phyloP scores from a whole-genome alignment of 306 rosid species.

The Cucurbita maxima region DNA sequence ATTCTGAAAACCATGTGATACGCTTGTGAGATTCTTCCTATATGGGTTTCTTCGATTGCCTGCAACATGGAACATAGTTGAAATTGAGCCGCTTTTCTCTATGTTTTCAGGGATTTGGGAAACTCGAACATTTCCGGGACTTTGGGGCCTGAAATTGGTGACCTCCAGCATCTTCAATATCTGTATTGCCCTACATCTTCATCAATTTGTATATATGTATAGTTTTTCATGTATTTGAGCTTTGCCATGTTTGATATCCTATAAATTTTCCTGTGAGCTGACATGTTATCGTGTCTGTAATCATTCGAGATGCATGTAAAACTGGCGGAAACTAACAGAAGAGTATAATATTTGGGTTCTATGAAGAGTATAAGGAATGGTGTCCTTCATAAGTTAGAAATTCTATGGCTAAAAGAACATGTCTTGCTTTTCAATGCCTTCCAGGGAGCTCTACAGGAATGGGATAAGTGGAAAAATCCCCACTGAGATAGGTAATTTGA shows the following conservation, averaged over 20 bases:
- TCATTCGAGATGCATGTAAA: background rate
- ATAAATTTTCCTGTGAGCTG: background rate
- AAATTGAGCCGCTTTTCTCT: conserved; percentile 3
- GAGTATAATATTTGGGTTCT: background rate
- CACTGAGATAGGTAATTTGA: conserved; percentile 53
- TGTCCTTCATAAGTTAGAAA: background rate
- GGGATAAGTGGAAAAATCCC: conserved; percentile 65
- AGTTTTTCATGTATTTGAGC: background rate
- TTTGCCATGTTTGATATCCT: background rate
- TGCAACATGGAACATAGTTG: background rate
- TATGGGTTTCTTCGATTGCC: background rate
- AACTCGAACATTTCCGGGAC: conserved; percentile 74
- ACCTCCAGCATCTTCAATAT: conserved; percentile 64
- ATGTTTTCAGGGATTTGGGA: conserved; percentile 81
- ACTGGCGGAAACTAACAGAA: background rate
- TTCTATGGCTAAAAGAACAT: background rate
- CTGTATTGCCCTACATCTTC: conserved; percentile 30
- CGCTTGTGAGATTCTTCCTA: conserved; percentile 47
- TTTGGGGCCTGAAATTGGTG: conserved; percentile 76
- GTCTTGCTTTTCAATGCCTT: background rate
- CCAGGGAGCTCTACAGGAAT: conserved; percentile 85
- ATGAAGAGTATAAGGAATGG: background rate
- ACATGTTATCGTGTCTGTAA: background rate
- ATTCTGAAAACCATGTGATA: conserved; percentile 55
- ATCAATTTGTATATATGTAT: background rate